Evolutionary conservation across 1,139 yeast genomes (phyloP), one percentile per base, ranked within the genome.

Genomic region (Yamadazyma triangularis): DNA sequence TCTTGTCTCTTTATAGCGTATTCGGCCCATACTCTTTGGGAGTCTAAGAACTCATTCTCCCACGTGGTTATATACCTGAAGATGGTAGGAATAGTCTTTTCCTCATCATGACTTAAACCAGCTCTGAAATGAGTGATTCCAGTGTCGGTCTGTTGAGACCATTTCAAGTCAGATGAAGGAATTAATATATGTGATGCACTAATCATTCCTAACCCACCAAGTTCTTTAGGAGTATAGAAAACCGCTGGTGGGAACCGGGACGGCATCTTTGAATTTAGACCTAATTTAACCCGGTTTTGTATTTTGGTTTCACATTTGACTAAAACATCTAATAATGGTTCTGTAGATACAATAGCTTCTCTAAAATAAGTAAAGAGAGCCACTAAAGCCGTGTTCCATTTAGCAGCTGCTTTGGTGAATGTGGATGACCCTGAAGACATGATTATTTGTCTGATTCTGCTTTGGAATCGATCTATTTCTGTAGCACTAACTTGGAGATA

Each of bases 231-330:
- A 0, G 98, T 87, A 52, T 93, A 93, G 46, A 93, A 93, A 1
- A 93, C 98, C 2, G 96, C 97, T 0, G 98, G 99, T 3, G 99
- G 99, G 60, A 93, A 93, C 32, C 99, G 70, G 0, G 96, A 80
- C 0, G 99, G 99, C 99, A 93, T 93, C 58, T 93, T 93, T 7
- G 97, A 89, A 50, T 93, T 93, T 39, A 93, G 68, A 0, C 98
- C 98, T 64, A 91, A 76, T 53, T 93, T 93, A 15, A 93, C 96
- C 42, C 96, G 70, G 33, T 91, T 93, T 54, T 93, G 99, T 30
- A 93, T 82, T 50, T 85, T 83, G 1, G 96, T 89, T 51, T 93
- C 99, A 45, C 95, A 79, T 48, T 85, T 86, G 8, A 91, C 98
- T 29, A 93, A 63, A 1, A 79, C 68, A 53, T 89, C 96, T 10